These are phyloP conservation scores for Lipomyces spencermartinsiae DNA, from an alignment of 805 yeast genomes.

Conservation along the genomic window DNA sequence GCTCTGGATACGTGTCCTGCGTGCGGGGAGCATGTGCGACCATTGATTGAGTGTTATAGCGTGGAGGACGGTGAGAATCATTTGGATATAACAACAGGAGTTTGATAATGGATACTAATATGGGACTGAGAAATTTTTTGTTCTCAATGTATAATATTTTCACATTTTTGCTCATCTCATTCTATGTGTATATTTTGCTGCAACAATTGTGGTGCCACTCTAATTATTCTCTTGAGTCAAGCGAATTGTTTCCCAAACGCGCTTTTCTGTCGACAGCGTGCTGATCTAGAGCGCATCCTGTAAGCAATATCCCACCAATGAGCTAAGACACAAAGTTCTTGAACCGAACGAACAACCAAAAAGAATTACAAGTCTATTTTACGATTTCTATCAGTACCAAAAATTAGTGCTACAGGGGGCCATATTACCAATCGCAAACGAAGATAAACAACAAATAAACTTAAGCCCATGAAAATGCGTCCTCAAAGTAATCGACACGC, in stretches of 20 bases:
- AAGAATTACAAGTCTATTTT: no score
- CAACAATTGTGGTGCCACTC: no score
- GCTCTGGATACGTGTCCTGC: slow-evolving; percentile 16
- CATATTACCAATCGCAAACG: background rate
- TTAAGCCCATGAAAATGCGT: slow-evolving; percentile 36
- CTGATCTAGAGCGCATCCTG: no score
- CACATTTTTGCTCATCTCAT: background rate
- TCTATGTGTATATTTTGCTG: background rate
- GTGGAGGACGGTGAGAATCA: background rate
- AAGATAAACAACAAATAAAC: slow-evolving; percentile 5
- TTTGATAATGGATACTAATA: background rate
- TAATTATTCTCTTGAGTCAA: no score
- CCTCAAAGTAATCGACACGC: slow-evolving; percentile 36
- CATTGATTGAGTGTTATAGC: background rate
- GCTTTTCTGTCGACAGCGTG: no score
- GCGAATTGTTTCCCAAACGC: no score
- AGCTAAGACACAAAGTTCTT: no score
- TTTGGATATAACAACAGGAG: background rate
- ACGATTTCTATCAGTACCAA: background rate
- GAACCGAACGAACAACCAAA: no score
- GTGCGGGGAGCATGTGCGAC: slow-evolving; percentile 22
- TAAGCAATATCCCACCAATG: no score
- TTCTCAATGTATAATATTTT: background rate
- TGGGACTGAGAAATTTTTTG: background rate
- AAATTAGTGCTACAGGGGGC: background rate